A percentile compares a stretch with the other conserved stretches of the same genome.
phyloP scores from a whole-genome alignment of 805 yeast genomes.

The Torulaspora microellipsoides region DNA sequence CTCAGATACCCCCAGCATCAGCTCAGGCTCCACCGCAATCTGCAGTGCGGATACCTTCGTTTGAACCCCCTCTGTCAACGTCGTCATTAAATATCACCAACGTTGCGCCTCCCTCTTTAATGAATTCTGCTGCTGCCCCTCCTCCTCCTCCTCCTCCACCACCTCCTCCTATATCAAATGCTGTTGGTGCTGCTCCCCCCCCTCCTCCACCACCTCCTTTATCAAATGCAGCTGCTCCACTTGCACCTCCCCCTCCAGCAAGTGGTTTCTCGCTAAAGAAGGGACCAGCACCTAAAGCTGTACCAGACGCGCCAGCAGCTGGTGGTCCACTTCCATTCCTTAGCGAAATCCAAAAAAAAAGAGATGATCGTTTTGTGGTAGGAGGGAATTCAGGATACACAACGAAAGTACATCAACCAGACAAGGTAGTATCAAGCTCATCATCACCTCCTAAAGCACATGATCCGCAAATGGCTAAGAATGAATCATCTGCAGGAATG shows the following conservation, averaged over 20 bases:
- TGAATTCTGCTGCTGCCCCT: constrained; percentile 14
- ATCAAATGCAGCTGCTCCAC: not conserved
- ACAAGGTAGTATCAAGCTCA: constrained; percentile 20
- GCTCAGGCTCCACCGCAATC: constrained; percentile 26
- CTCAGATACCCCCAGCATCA: constrained; percentile 22
- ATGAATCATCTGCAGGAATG: constrained; percentile 15
- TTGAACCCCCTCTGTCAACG: constrained; percentile 20
- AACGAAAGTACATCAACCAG: constrained; percentile 22
- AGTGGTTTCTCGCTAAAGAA: not conserved
- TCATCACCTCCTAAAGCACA: constrained; percentile 19
- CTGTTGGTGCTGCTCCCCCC: constrained; percentile 25
- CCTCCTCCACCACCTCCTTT: constrained; percentile 9
- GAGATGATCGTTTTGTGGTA: constrained; percentile 45
- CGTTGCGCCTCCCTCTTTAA: constrained; percentile 8
- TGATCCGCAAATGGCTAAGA: not conserved
- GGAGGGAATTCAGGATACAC: constrained; percentile 33
- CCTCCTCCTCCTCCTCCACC: constrained; percentile 30
- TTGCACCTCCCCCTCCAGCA: not conserved
- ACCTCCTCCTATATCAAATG: constrained; percentile 25
- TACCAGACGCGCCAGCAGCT: constrained; percentile 18
- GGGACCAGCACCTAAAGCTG: not conserved
- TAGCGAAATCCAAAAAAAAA: constrained; percentile 45
- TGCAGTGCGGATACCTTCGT: constrained; percentile 21
- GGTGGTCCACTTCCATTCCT: constrained; percentile 46
- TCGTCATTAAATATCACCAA: constrained; percentile 20